Evolutionary conservation across 2,329 filamentous ascomycete species (phyloP).

Genomic region (Ascochyta viciae-villosae): DNA sequence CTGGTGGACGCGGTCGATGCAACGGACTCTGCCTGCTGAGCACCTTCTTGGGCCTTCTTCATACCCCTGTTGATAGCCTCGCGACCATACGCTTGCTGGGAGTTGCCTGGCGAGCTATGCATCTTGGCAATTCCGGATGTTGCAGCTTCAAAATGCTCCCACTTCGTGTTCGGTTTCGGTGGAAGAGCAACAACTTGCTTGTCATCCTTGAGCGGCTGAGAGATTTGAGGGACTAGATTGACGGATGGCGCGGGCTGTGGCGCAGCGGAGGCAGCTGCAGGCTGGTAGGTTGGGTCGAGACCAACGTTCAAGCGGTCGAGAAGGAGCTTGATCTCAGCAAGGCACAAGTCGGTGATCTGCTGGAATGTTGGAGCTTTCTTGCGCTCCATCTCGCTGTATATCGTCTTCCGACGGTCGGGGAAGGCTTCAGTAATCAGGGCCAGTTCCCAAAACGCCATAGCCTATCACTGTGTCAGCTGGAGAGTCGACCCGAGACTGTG

Average conservation of each 20-base stretch:
- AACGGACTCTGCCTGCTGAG: conserved; percentile 34
- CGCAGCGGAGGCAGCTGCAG: conserved; percentile 21
- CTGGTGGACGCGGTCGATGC: conserved; percentile 35
- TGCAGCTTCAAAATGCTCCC: conserved; percentile 35
- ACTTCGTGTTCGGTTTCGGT: conserved; percentile 47
- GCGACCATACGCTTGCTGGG: conserved; percentile 47
- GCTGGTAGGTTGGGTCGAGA: conserved; percentile 36
- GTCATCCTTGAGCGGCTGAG: conserved; percentile 57
- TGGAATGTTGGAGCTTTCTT: conserved; percentile 81
- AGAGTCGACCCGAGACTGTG: neutral
- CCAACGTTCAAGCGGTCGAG: conserved; percentile 69
- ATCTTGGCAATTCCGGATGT: conserved; percentile 56
- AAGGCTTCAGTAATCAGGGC: conserved; percentile 79
- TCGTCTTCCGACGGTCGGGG: conserved; percentile 75
- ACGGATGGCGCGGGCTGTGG: conserved; percentile 40
- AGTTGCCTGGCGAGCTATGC: conserved; percentile 39
- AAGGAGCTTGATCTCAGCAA: conserved; percentile 72
- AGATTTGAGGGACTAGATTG: conserved; percentile 58
- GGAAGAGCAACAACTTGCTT: conserved; percentile 54
- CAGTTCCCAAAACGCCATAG: conserved; percentile 92
- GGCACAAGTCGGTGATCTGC: conserved; percentile 74
- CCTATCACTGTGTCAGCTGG: conserved; percentile 50
- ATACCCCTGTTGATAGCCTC: conserved; percentile 44
- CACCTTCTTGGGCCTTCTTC: conserved; percentile 39
- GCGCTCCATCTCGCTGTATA: conserved; percentile 88